Evolutionary conservation across 176 grass and related monocot species (phyloP).

Genomic region (Raddia guianensis): DNA sequence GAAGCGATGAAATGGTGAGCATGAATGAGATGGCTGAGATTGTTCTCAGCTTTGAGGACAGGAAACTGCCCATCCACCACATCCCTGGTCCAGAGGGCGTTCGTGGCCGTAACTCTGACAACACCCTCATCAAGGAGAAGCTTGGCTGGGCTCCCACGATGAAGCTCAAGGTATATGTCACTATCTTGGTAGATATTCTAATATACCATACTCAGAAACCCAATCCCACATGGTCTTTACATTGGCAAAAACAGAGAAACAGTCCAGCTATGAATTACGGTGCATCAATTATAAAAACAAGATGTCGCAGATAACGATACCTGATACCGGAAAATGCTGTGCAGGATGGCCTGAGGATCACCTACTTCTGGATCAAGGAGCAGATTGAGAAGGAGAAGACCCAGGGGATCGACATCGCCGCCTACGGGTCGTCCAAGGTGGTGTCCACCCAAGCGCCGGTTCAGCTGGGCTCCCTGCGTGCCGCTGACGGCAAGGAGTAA

Average conservation of each 20-base stretch:
- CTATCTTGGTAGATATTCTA: background rate
- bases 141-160: slow-evolving; percentile 89
- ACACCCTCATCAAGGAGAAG: slow-evolving; percentile 90
- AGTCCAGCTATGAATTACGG: background rate
- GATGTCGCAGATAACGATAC: background rate
- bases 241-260: background rate
- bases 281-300: background rate
- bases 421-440: slow-evolving; percentile 76
- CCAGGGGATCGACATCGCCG: slow-evolving; percentile 46
- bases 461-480: slow-evolving; percentile 77
- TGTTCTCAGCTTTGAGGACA: slow-evolving; percentile 76
- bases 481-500: slow-evolving; percentile 79
- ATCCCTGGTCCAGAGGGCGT: slow-evolving; percentile 88
- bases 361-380: slow-evolving; percentile 95
- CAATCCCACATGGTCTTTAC: background rate
- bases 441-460: slow-evolving; percentile 72
- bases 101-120: slow-evolving; percentile 83
- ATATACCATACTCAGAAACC: background rate
- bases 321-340: background rate
- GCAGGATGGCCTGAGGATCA: slow-evolving; percentile 76
- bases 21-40: slow-evolving; percentile 96
- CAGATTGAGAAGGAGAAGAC: slow-evolving; percentile 77
- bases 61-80: slow-evolving; percentile 76
- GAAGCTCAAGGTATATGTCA: slow-evolving; percentile 67
- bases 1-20: slow-evolving; percentile 88